Base-by-base conservation (phyloP, 2,329 filamentous ascomycete genomes). In the Talaromyces amestolkiae region DNA sequence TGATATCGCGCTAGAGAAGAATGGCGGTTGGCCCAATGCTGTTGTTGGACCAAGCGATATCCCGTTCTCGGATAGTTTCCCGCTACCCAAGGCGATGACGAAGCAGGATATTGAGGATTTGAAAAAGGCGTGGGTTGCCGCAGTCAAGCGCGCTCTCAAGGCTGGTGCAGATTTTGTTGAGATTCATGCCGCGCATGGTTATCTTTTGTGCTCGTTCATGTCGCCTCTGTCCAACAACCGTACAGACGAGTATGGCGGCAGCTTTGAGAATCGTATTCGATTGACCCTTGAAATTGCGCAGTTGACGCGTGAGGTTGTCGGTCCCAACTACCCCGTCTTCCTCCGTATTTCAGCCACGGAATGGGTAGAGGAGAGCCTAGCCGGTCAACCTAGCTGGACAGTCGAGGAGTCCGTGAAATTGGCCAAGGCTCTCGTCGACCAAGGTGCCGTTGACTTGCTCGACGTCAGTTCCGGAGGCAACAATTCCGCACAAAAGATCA, bases 391-490 rank as follows among this genome's bases (percentile, higher is more conserved):
- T 69, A 86, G 84, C 71, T 95, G 91, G 91, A 89, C 84, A 0
- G 70, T 86, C 2, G 83, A 87, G 17, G 84, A 94, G 63, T 88
- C 87, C 0, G 81, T 87, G 35, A 81, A 81, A 58, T 83, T 95
- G 1, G 89, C 91, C 0, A 74, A 82, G 73, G 80, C 89, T 10
- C 84, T 97, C 0, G 90, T 91, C 0, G 85, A 84, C 0, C 81
- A 84, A 13, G 93, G 93, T 35, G 69, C 71, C 7, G 85, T 97
- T 51, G 93, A 97, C 75, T 81, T 96, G 17, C 83, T 97, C 35
- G 93, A 97, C 75, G 87, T 96, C 65, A 92, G 89, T 70, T 89
- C 88, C 0, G 92, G 88, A 39, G 93, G 91, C 45, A 90, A 91
- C 74, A 85, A 87, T 74, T 77, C 81, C 41, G 71, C 71, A 19